Percentiles rank a stretch among this genome's conserved stretches.
Evolutionary conservation across 2,329 filamentous ascomycete species (phyloP).

Genomic region (Cadophora sp.): DNA sequence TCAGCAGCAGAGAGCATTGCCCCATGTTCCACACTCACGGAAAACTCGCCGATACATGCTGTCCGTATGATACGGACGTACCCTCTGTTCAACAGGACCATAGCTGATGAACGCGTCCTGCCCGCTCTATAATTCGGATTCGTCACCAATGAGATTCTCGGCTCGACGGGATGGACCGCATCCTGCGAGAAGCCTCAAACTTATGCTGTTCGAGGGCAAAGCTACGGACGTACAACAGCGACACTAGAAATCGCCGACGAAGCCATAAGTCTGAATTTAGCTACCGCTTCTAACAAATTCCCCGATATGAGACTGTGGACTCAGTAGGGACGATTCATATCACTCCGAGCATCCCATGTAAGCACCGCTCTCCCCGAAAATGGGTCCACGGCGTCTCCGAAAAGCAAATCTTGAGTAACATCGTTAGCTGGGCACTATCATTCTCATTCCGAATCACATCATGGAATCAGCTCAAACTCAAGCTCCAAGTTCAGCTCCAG

Average conservation of each 20-base stretch:
- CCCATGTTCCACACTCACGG: not conserved
- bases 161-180: not conserved
- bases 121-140: not conserved
- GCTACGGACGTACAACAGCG: constrained; percentile 10
- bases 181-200: not conserved
- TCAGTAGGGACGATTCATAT: not conserved
- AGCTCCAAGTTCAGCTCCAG: not conserved
- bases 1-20: not conserved
- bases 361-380: not conserved
- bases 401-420: not conserved
- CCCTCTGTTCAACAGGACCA: not conserved
- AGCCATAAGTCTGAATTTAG: not conserved
- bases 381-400: constrained; percentile 12
- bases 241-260: not conserved
- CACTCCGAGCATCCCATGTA: constrained; percentile 1
- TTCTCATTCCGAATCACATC: not conserved
- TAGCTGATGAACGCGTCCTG: not conserved
- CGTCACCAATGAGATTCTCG: not conserved
- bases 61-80: constrained; percentile 7
- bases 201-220: not conserved
- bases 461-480: constrained; percentile 7
- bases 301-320: not conserved
- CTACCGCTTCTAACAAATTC: not conserved
- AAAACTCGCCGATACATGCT: not conserved
- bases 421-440: not conserved